phyloP scores from a whole-genome alignment of 306 rosid genomes.

The Ormosia semicastrata region DNA sequence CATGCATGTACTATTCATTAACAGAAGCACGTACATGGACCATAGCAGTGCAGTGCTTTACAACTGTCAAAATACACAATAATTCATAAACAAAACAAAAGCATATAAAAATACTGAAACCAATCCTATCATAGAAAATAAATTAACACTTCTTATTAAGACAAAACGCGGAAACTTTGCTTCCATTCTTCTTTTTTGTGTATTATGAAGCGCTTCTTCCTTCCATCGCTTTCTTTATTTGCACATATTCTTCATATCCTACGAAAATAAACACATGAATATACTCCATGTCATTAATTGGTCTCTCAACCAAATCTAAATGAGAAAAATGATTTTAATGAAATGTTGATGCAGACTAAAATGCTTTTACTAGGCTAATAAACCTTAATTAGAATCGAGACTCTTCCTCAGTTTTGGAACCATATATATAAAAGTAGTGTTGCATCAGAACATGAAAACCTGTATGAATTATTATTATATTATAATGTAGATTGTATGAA shows the following conservation, averaged over 20 bases:
- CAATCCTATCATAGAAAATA: constrained; percentile 19
- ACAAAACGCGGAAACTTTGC: constrained; percentile 49
- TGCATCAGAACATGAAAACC: not conserved
- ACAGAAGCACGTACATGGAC: not conserved
- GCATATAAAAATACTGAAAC: not conserved
- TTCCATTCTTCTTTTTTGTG: constrained; percentile 24
- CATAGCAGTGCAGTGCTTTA: constrained; percentile 27
- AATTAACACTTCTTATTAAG: not conserved
- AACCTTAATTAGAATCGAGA: not conserved
- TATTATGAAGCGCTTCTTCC: constrained; percentile 24
- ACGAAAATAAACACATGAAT: not conserved
- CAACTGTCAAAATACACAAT: constrained; percentile 31
- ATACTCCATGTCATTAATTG: not conserved
- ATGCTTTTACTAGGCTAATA: not conserved
- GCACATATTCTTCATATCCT: constrained; percentile 38
- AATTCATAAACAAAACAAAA: not conserved
- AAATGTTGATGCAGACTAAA: not conserved
- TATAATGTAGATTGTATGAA: not conserved
- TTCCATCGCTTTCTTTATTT: constrained; percentile 56
- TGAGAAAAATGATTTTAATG: not conserved
- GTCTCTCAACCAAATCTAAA: not conserved
- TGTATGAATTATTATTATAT: not conserved
- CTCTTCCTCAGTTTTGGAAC: not conserved
- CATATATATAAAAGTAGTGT: not conserved
- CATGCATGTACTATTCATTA: constrained; percentile 22